These are phyloP conservation scores for Erigeron canadensis DNA, from an alignment of 129 eudicot species.

Conservation along the genomic window DNA sequence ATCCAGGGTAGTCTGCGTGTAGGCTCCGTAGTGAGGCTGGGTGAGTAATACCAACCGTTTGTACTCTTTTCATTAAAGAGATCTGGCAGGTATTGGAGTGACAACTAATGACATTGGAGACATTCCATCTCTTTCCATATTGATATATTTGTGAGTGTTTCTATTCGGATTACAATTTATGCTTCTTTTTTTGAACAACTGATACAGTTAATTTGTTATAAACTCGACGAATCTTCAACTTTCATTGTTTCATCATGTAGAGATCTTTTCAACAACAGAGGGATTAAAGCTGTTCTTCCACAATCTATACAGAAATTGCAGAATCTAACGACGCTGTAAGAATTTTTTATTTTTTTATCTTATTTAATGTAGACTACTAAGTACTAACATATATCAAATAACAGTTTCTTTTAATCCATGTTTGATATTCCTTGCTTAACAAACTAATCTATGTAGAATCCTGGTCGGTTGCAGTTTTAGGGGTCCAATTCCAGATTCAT, in stretches of 20 bases:
- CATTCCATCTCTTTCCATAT: conserved; percentile 56
- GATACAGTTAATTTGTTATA: neutral
- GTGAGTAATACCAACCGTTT: no score
- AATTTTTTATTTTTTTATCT: no score
- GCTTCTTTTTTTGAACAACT: neutral
- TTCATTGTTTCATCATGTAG: conserved; percentile 38
- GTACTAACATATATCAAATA: neutral
- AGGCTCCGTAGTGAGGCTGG: no score
- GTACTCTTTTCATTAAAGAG: conserved; percentile 40
- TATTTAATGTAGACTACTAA: conserved; percentile 3
- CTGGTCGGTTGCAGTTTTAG: conserved; percentile 74
- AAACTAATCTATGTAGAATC: conserved; percentile 44
- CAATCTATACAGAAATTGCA: conserved; percentile 55
- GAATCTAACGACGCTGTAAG: conserved; percentile 66
- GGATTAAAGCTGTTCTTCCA: conserved; percentile 70
- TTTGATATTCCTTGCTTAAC: conserved; percentile 6
- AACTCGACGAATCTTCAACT: conserved; percentile 3
- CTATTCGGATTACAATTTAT: conserved; percentile 5
- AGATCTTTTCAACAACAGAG: conserved; percentile 85
- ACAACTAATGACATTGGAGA: conserved; percentile 52
- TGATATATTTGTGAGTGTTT: conserved; percentile 59
- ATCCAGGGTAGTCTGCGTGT: no score
- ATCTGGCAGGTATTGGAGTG: conserved; percentile 55
- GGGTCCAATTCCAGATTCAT: conserved; percentile 76
- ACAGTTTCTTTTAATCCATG: neutral